Conservation (phyloP, 2,329 filamentous ascomycete species). For the Penicillium olsonii region DNA sequence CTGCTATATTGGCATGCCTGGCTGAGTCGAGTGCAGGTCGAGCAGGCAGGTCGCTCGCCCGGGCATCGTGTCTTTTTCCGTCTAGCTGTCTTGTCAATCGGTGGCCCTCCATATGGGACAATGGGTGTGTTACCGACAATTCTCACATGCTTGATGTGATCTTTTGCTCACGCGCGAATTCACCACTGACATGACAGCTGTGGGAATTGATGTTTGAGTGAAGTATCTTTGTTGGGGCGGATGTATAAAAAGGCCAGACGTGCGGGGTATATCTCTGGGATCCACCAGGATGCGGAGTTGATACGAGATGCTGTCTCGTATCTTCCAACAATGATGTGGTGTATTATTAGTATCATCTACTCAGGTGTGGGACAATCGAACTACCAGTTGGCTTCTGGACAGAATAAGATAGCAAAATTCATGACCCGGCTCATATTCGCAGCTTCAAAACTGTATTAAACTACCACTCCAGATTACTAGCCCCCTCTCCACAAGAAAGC, state of each 20-base stretch:
- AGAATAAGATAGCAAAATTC: no score
- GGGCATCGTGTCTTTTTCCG: conserved; percentile 56
- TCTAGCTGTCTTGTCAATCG: conserved; percentile 24
- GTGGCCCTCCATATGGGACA: not conserved
- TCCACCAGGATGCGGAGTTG: not conserved
- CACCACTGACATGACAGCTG: conserved; percentile 1
- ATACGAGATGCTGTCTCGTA: not conserved
- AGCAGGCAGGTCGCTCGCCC: conserved; percentile 54
- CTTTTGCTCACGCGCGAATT: conserved; percentile 21
- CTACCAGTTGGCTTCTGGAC: no score
- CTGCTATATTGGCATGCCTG: conserved; percentile 49
- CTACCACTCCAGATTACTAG: conserved; percentile 19
- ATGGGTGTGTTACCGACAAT: conserved; percentile 16
- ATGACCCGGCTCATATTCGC: not conserved
- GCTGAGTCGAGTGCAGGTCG: conserved; percentile 51
- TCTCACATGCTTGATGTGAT: conserved; percentile 22
- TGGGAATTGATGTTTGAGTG: no score
- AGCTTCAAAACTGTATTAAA: no score
- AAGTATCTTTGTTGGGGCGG: not conserved
- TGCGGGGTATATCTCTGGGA: not conserved
- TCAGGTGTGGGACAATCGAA: no score
- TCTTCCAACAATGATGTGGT: no score
- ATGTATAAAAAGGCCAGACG: not conserved
- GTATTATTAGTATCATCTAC: no score
- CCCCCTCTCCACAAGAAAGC: conserved; percentile 15